Percentiles rank a stretch among this genome's conserved stretches.
phyloP scores from a whole-genome alignment of 1,284 basidiomycete species.

The Tremellales sp. region DNA sequence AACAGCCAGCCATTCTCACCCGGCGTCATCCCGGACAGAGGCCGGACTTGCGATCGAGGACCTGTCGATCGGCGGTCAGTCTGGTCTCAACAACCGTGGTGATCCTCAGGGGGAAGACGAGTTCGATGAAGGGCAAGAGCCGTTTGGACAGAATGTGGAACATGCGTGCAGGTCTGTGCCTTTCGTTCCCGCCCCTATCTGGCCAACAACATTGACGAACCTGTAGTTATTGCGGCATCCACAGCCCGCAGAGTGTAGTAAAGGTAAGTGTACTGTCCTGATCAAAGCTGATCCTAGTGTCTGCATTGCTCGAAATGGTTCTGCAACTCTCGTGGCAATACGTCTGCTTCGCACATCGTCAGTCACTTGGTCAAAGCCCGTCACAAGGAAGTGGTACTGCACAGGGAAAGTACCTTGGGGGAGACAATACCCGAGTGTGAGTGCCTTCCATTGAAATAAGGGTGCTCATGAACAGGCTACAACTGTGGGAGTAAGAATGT shows the following conservation, averaged over 20 bases:
- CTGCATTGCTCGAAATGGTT: slow-evolving; percentile 97
- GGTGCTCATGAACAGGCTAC: slow-evolving; percentile 54
- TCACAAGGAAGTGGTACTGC: slow-evolving; percentile 97
- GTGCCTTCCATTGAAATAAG: slow-evolving; percentile 4
- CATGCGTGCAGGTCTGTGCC: slow-evolving; percentile 85
- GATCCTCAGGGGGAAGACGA: slow-evolving; percentile 54
- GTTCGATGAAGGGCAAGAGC: slow-evolving; percentile 79
- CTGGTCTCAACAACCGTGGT: slow-evolving; percentile 4
- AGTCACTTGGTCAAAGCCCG: slow-evolving; percentile 98
- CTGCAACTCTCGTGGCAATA: slow-evolving; percentile 98
- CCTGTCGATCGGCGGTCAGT: background rate
- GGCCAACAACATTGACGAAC: background rate
- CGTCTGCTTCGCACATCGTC: slow-evolving; percentile 97
- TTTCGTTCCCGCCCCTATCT: background rate
- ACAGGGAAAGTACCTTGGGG: slow-evolving; percentile 89
- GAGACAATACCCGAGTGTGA: slow-evolving; percentile 92
- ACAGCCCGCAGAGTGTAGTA: slow-evolving; percentile 93
- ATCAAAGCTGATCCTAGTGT: slow-evolving; percentile 52
- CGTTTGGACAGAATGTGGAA: slow-evolving; percentile 77
- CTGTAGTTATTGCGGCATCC: slow-evolving; percentile 93
- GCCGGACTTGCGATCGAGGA: slow-evolving; percentile 5
- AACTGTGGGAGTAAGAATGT: slow-evolving; percentile 99
- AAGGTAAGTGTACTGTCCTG: slow-evolving; percentile 52
- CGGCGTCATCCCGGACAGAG: slow-evolving; percentile 13
- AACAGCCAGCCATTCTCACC: slow-evolving; percentile 7